Evolutionary conservation across 129 eudicot genomes (phyloP), one percentile per base, ranked within the genome.

Genomic region (Artemisia annua): DNA sequence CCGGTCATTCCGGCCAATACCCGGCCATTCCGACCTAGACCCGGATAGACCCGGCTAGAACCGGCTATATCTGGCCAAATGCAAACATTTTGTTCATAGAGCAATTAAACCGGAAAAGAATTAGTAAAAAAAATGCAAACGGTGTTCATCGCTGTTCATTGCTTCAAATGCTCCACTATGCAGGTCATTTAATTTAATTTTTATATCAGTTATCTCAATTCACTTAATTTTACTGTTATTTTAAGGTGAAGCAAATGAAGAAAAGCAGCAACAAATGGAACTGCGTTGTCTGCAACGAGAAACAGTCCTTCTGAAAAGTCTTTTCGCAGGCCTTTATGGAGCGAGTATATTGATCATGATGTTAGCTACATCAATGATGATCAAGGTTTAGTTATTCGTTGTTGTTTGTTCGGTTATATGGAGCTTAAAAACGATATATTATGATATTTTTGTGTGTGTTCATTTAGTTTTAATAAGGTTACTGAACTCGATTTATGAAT

Each of bases 221-320:
- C 15, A 20, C 24, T 22, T 22, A n/a, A n/a, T n/a, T n/a, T n/a
- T n/a, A n/a, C n/a, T n/a, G n/a, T n/a, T n/a, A n/a, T 20, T 20
- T 20, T 20, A 0, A 93, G 96, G 98, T 89, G 84, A 93, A 93
- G 85, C 97, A 93, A 88, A 79, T 85, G 89, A 93, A 87, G 90
- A 89, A 93, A 87, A 82, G 92, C 85, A 93, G 90, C 83, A 87
- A 89, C 84, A 93, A 87, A 66, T 89, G 98, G 97, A 85, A 3
- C 57, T 89, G 98, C 73, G 98, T 79, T 12, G 85, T 93, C 4
- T 93, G 98, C 88, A 86, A 86, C 74, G 66, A 85, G 80, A 89
- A 86, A 61, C 98, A 93, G 54, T 93, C 98, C 1, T 84, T 87
- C 1, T 73, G 83, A 18, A 90, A 87, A 74, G 88, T 93, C 9